Evolutionary conservation across 2,329 filamentous ascomycete species (phyloP).

Genomic region (Fusarium verrucosum): DNA sequence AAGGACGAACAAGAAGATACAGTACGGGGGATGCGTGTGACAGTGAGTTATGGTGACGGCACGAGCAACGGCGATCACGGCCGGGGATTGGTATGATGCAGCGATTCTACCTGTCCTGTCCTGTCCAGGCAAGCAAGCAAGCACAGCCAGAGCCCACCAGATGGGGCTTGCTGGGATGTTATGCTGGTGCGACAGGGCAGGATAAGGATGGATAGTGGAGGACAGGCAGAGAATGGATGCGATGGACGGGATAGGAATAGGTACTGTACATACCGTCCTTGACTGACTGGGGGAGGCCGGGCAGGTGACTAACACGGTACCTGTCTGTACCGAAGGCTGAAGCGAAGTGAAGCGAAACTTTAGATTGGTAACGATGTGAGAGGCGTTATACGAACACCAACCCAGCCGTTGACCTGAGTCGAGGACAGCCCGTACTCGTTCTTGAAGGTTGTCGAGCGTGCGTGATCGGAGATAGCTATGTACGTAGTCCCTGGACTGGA

Average conservation of each 20-base stretch:
- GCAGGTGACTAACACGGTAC: slow-evolving; percentile 45
- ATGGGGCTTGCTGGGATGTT: slow-evolving; percentile 27
- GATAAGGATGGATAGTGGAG: slow-evolving; percentile 28
- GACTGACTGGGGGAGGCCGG: slow-evolving; percentile 25
- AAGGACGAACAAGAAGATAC: slow-evolving; percentile 25
- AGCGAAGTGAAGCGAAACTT: slow-evolving; percentile 14
- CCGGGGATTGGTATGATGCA: slow-evolving; percentile 32
- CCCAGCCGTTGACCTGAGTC: slow-evolving; percentile 37
- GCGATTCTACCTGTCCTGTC: slow-evolving; percentile 22
- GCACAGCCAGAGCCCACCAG: slow-evolving; percentile 14
- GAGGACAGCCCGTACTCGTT: slow-evolving; percentile 2
- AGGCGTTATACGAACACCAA: slow-evolving; percentile 36
- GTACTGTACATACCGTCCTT: slow-evolving; percentile 8
- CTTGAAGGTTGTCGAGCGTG: slow-evolving; percentile 18
- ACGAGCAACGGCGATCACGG: slow-evolving; percentile 37
- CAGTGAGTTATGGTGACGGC: slow-evolving; percentile 35
- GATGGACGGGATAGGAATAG: slow-evolving; percentile 31
- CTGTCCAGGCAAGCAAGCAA: no score
- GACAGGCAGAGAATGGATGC: slow-evolving; percentile 22
- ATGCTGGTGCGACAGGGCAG: slow-evolving; percentile 34
- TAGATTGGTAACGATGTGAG: slow-evolving; percentile 13
- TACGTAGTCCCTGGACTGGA: slow-evolving; percentile 13
- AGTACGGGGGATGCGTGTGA: slow-evolving; percentile 37
- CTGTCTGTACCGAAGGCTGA: neutral
- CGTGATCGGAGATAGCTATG: slow-evolving; percentile 43